Evolutionary conservation across 768 basidiomycete species (phyloP).

Genomic region (Hysterangium stoloniferum): DNA sequence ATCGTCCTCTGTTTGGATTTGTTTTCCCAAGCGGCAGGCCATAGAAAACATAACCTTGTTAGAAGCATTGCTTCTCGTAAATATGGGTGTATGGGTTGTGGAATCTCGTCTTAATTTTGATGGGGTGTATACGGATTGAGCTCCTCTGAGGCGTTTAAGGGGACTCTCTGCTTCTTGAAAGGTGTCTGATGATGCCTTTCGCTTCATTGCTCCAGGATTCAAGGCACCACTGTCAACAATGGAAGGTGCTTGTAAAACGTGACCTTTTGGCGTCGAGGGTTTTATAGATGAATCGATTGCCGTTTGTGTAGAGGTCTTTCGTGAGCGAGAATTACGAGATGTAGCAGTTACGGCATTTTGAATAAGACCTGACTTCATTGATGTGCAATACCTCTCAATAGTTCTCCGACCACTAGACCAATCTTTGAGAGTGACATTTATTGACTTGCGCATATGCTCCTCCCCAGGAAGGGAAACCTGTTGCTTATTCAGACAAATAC

Average conservation of each 20-base stretch:
- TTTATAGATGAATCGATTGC: neutral
- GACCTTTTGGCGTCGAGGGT: neutral
- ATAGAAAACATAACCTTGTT: neutral
- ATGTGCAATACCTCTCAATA: neutral
- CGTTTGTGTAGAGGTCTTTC: neutral
- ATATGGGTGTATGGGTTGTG: neutral
- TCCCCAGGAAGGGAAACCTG: slow-evolving; percentile 1
- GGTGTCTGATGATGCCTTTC: neutral
- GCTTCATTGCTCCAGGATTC: neutral
- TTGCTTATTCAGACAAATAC: neutral
- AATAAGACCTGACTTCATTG: neutral
- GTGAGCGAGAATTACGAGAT: neutral
- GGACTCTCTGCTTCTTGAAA: slow-evolving; percentile 1
- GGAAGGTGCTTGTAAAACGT: too few species aligned
- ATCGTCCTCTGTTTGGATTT: neutral
- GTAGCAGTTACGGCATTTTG: slow-evolving; percentile 2
- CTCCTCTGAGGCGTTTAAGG: neutral
- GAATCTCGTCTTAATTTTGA: neutral
- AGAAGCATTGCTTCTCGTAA: neutral
- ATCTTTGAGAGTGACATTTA: slow-evolving; percentile 1
- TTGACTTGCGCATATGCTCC: neutral
- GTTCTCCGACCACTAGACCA: slow-evolving; percentile 2
- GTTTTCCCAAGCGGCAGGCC: neutral
- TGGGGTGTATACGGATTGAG: neutral
- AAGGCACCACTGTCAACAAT: too few species aligned